A percentile compares a stretch with the other conserved stretches of the same genome.
These are phyloP conservation scores for Meripilus lineatus DNA, from an alignment of 1,284 basidiomycete genomes.

Conservation along the genomic window DNA sequence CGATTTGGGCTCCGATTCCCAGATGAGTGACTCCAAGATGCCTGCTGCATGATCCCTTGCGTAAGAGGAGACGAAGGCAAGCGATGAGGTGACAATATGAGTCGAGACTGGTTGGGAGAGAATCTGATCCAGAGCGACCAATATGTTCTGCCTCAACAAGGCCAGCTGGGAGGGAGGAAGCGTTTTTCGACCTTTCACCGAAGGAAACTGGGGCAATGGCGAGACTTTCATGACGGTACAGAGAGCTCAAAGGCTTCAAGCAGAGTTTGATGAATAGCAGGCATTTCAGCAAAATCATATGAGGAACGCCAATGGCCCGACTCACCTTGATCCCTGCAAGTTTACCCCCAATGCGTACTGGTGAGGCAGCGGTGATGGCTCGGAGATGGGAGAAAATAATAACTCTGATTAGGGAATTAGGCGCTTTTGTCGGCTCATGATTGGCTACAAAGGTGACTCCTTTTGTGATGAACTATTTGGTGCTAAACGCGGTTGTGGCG, in stretches of 20 bases:
- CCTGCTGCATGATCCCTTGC: conserved; percentile 48
- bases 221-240: conserved; percentile 17
- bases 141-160: conserved; percentile 43
- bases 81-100: conserved; percentile 38
- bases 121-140: conserved; percentile 38
- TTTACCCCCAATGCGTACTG: not conserved
- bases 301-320: not conserved
- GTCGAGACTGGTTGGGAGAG: conserved; percentile 44
- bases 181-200: conserved; percentile 39
- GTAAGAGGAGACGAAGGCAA: conserved; percentile 52
- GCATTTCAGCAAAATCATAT: not conserved
- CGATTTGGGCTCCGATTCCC: conserved; percentile 31
- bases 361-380: not conserved
- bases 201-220: conserved; percentile 48
- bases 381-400: not conserved
- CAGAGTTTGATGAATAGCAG: not conserved
- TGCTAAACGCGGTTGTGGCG: no score
- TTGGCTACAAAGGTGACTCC: not conserved
- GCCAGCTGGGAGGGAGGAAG: conserved; percentile 51
- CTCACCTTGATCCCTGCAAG: not conserved
- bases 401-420: not conserved
- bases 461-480: not conserved
- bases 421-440: not conserved
- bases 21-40: conserved; percentile 50
- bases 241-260: not conserved